Evolutionary conservation across 306 rosid species (phyloP).

Genomic region (Rosa multiflora): DNA sequence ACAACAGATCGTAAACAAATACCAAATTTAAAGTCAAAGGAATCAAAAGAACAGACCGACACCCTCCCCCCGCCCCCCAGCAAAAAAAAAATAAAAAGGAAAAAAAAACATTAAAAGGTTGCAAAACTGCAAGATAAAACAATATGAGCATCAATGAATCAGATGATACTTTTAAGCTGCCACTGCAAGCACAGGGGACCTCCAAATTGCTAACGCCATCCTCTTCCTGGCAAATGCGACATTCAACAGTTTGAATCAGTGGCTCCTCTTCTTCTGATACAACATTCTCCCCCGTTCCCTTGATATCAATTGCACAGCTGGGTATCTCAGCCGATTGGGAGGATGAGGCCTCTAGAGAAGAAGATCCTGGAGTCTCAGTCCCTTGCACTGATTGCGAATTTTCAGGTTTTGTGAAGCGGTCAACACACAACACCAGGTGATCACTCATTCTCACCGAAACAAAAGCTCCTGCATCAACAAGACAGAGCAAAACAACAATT

Average conservation of each 20-base stretch:
- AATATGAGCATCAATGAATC: not conserved
- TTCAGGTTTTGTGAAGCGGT: constrained; percentile 31
- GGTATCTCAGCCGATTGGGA: constrained; percentile 30
- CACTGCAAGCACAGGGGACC: constrained; percentile 63
- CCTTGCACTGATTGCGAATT: constrained; percentile 28
- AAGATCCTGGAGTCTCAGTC: constrained; percentile 31
- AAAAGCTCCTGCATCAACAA: constrained; percentile 22
- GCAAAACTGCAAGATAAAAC: not conserved
- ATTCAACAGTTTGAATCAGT: constrained; percentile 47
- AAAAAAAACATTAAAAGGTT: not conserved
- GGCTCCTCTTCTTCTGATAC: constrained; percentile 38
- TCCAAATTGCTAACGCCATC: constrained; percentile 52
- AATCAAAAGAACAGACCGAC: not conserved
- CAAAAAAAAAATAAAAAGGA: not conserved
- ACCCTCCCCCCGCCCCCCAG: not conserved
- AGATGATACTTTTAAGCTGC: constrained; percentile 53
- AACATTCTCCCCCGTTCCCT: constrained; percentile 31
- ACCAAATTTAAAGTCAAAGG: not conserved
- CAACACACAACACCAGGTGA: constrained; percentile 45
- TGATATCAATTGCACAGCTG: constrained; percentile 28
- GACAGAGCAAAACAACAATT: not conserved
- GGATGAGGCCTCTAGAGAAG: constrained; percentile 29
- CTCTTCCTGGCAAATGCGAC: constrained; percentile 73
- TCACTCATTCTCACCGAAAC: constrained; percentile 40
- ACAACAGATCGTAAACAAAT: not conserved